Evolutionary conservation across 768 basidiomycete genomes (phyloP).

Genomic region (Hydnomerulius pinastri): DNA sequence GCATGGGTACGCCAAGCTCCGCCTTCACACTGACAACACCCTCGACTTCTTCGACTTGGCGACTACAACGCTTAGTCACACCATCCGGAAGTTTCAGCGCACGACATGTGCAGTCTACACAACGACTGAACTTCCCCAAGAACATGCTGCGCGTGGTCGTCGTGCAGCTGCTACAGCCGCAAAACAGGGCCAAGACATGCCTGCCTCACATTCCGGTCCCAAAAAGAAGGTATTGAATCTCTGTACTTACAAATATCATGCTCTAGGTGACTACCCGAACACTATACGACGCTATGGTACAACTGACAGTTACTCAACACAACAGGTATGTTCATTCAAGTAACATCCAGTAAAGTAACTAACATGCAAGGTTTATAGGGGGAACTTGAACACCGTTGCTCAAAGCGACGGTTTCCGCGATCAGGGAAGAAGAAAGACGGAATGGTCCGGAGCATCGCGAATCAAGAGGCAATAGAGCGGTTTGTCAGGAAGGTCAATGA

Average conservation of each 20-base stretch:
- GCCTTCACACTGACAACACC: constrained; percentile 29
- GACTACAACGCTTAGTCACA: constrained; percentile 18
- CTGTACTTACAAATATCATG: constrained; percentile 10
- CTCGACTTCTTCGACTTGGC: constrained; percentile 19
- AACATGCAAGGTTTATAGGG: constrained; percentile 31
- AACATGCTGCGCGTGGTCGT: constrained; percentile 3
- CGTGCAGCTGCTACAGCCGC: neutral
- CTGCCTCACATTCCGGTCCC: constrained; percentile 12
- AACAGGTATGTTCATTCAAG: too few relatives aligned
- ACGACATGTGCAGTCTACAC: constrained; percentile 20
- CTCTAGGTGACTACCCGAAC: constrained; percentile 9
- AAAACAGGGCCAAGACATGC: neutral
- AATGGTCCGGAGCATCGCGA: constrained; percentile 28
- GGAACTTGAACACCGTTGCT: constrained; percentile 35
- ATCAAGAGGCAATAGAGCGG: constrained; percentile 17
- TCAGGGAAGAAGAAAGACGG: constrained; percentile 34
- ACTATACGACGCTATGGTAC: constrained; percentile 26
- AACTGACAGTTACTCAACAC: constrained; percentile 37
- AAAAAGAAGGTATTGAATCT: constrained; percentile 11
- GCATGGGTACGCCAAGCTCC: constrained; percentile 38
- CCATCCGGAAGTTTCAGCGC: constrained; percentile 21
- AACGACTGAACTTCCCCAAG: constrained; percentile 18
- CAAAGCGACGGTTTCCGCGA: constrained; percentile 37
- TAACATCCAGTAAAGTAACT: too few relatives aligned
- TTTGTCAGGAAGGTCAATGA: constrained; percentile 16